phyloP scores from a whole-genome alignment of 1,284 basidiomycete species.

The Dichomitus squalens region DNA sequence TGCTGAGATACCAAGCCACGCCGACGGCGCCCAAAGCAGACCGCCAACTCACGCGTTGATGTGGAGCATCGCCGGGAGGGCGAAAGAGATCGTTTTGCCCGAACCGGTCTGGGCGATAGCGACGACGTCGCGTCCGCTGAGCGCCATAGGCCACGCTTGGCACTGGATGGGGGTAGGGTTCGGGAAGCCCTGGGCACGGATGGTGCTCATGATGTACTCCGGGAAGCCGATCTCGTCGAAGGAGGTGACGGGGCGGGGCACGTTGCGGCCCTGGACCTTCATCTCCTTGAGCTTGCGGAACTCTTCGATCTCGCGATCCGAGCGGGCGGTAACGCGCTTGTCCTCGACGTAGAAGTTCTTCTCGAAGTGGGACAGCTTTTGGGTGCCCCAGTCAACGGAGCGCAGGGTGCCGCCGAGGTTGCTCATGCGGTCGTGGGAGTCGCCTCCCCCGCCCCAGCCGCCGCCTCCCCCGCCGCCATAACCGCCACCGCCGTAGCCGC shows the following conservation, averaged over 20 bases:
- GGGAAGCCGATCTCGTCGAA: constrained; percentile 98
- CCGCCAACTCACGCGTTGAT: constrained; percentile 85
- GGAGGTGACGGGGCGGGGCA: constrained; percentile 88
- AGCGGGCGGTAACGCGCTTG: constrained; percentile 77
- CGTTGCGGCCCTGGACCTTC: constrained; percentile 86
- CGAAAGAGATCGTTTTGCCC: constrained; percentile 98
- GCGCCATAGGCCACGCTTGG: constrained; percentile 98
- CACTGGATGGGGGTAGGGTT: constrained; percentile 95
- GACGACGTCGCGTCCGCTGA: constrained; percentile 92
- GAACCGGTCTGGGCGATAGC: constrained; percentile 97
- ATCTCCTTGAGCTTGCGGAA: constrained; percentile 90
- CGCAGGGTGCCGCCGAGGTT: constrained; percentile 85
- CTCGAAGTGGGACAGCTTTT: constrained; percentile 82
- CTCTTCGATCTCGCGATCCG: constrained; percentile 86
- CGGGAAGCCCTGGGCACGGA: constrained; percentile 91
- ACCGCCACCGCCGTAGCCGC: constrained; percentile 34
- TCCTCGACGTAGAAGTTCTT: constrained; percentile 99
- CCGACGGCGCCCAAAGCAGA: background rate
- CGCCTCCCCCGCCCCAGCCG: constrained; percentile 57
- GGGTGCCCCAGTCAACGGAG: constrained; percentile 82
- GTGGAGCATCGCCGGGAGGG: constrained; percentile 98
- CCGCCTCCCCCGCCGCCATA: constrained; percentile 49
- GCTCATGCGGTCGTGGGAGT: constrained; percentile 78
- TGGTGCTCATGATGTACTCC: constrained; percentile 93
- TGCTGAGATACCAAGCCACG: constrained; percentile 7